Conservation (phyloP, 495 filamentous ascomycete species). For the Lasiosphaeriaceae sp. region DNA sequence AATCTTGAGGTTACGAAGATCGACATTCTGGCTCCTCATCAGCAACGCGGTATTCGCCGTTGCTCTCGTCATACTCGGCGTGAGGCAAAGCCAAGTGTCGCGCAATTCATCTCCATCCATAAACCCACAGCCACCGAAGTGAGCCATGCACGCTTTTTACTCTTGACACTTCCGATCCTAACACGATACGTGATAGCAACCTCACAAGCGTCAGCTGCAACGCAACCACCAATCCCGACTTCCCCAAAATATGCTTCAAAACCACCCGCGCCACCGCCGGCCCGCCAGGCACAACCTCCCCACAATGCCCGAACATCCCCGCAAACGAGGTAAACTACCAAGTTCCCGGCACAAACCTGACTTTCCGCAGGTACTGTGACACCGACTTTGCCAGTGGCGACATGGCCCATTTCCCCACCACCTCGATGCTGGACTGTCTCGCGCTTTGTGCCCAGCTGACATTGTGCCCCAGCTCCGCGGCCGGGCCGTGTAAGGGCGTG, state of each 20-base stretch:
- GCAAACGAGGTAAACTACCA: constrained; percentile 2
- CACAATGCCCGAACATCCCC: background rate
- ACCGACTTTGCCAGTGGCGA: constrained; percentile 8
- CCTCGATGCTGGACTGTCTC: constrained; percentile 17
- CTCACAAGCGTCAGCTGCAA: background rate
- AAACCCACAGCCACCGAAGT: background rate
- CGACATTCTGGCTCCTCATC: background rate
- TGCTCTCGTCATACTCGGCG: background rate
- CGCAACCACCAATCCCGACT: background rate
- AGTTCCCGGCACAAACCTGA: constrained; percentile 12
- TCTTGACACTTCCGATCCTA: background rate
- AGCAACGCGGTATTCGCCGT: background rate
- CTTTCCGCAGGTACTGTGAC: constrained; percentile 5
- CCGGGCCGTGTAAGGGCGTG: constrained; percentile 9
- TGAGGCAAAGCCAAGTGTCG: background rate
- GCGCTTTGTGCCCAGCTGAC: constrained; percentile 14
- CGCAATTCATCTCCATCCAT: background rate
- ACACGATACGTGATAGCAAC: background rate
- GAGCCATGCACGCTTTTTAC: background rate
- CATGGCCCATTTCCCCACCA: constrained; percentile 6
- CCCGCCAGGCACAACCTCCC: background rate
- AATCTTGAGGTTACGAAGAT: background rate
- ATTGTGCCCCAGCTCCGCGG: constrained; percentile 7
- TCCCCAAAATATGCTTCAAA: background rate
- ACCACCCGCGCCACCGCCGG: background rate